Evolutionary conservation across 2,329 filamentous ascomycete genomes (phyloP), one percentile per base, ranked within the genome.

Genomic region (Aspergillus versicolor): DNA sequence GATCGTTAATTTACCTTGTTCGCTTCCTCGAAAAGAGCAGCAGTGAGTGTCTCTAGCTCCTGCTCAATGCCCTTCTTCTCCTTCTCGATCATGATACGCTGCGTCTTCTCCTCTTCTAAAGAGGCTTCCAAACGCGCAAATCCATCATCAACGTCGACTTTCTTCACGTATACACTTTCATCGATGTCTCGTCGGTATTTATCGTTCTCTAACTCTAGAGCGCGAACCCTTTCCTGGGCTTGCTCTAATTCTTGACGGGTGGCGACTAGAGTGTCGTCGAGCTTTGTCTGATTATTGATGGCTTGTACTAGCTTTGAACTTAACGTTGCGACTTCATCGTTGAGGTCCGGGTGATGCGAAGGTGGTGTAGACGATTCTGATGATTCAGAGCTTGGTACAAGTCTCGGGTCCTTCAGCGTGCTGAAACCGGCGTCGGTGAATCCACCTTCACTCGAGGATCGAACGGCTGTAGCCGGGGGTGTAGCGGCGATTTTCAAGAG

Each of bases 251-350:
- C 92, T 71, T 92, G 88, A 38, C 92, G 86, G 15, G 92, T 89
- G 51, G 86, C 87, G 49, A 91, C 88, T 17, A 99, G 81, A 11
- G 86, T 90, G 73, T 99, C 94, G 74, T 97, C 94, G 44, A 99
- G 83, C 21, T 84, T 88, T 7, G 92, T 97, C 75, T 97, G 92
- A 73, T 96, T 89, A 72, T 99, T 99, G 76, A 99, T 97, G 44
- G 94, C 93, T 70, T 94, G 93, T 66, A 99, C 93, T 61, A 99
- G 86, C 75, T 99, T 99, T 48, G 92, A 93, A 76, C 92, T 97
- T 32, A 99, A 81, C 6, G 90, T 87, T 7, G 93, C 90, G 27
- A 99, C 91, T 75, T 97, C 94, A 63, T 81, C 81, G 70, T 83
- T 87, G 43, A 88, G 70, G 65, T 88, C 85, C 19, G 83, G 84